Conservation (phyloP, 1,284 basidiomycete genomes). For the Sporisorium sorghi region DNA sequence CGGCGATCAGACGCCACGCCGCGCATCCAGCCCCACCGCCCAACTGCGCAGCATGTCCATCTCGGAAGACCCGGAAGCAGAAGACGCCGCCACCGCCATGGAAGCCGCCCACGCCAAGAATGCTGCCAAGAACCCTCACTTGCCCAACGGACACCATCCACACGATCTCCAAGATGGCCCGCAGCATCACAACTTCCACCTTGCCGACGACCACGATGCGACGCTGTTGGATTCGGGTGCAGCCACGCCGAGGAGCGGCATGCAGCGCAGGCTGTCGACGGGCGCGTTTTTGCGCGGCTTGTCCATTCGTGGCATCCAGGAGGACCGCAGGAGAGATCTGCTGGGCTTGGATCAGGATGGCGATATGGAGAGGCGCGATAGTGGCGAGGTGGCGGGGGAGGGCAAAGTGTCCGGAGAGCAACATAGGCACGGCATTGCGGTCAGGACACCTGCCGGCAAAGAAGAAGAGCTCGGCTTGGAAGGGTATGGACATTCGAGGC, state of each 20-base stretch:
- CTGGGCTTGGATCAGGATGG: constrained; percentile 45
- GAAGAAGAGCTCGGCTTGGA: constrained; percentile 48
- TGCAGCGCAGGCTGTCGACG: constrained; percentile 55
- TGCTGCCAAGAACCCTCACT: constrained; percentile 14
- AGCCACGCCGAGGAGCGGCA: constrained; percentile 31
- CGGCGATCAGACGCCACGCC: constrained; percentile 38
- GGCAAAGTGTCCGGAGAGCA: constrained; percentile 19
- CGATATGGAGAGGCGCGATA: constrained; percentile 6
- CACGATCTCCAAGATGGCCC: constrained; percentile 46
- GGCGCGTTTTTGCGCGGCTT: constrained; percentile 54
- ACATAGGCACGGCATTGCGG: constrained; percentile 38
- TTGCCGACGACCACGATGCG: constrained; percentile 48
- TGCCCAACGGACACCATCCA: constrained; percentile 35
- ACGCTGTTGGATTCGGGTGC: constrained; percentile 30
- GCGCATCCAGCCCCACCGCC: constrained; percentile 26
- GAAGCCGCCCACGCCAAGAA: constrained; percentile 40
- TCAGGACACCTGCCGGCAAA: constrained; percentile 30
- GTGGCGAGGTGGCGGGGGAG: constrained; percentile 9
- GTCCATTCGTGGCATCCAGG: constrained; percentile 54
- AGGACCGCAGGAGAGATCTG: constrained; percentile 48
- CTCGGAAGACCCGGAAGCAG: constrained; percentile 29
- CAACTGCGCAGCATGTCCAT: constrained; percentile 32
- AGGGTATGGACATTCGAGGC: constrained; percentile 43
- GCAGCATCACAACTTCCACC: constrained; percentile 48
- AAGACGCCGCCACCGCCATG: constrained; percentile 38